These are phyloP conservation scores for Phialocephala sp. DNA, from an alignment of 2,329 filamentous ascomycete genomes.

Conservation along the genomic window DNA sequence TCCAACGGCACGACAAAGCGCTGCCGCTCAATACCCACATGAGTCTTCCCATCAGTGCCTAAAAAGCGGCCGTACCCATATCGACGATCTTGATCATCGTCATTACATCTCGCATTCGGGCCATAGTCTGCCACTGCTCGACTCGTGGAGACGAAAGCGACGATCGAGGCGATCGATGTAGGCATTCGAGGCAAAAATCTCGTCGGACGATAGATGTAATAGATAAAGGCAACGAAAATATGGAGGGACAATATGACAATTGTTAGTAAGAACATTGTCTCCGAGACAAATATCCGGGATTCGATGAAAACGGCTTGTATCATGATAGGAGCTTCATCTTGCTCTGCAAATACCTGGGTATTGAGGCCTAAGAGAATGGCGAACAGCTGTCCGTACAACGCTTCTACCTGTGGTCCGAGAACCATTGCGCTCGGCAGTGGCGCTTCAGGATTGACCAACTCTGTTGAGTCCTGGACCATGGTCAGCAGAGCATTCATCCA, in stretches of 20 bases:
- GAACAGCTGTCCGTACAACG: slow-evolving; percentile 48
- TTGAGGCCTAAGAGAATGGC: slow-evolving; percentile 52
- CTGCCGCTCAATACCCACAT: slow-evolving; percentile 58
- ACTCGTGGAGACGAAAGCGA: slow-evolving; percentile 56
- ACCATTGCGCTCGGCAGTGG: slow-evolving; percentile 43
- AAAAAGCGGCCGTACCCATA: slow-evolving; percentile 58
- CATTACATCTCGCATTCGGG: neutral
- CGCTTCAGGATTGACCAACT: slow-evolving; percentile 43
- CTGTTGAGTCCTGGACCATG: slow-evolving; percentile 38
- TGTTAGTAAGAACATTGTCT: slow-evolving; percentile 52
- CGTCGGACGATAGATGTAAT: slow-evolving; percentile 51
- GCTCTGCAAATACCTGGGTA: slow-evolving; percentile 45
- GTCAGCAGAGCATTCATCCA: slow-evolving; percentile 56
- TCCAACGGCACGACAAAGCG: slow-evolving; percentile 48
- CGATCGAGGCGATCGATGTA: slow-evolving; percentile 53
- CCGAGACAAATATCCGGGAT: slow-evolving; percentile 55
- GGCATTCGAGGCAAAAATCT: slow-evolving; percentile 57
- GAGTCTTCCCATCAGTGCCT: slow-evolving; percentile 52
- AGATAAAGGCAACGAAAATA: slow-evolving; percentile 46
- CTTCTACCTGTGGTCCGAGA: slow-evolving; percentile 34
- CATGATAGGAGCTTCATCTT: neutral
- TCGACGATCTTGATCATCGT: slow-evolving; percentile 22
- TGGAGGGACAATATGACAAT: slow-evolving; percentile 52
- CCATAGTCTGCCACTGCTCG: slow-evolving; percentile 46
- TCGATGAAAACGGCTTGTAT: slow-evolving; percentile 36